These are phyloP conservation scores for Eucalyptus sp. DNA, from an alignment of 345 rosid genomes.

Conservation along the genomic window DNA sequence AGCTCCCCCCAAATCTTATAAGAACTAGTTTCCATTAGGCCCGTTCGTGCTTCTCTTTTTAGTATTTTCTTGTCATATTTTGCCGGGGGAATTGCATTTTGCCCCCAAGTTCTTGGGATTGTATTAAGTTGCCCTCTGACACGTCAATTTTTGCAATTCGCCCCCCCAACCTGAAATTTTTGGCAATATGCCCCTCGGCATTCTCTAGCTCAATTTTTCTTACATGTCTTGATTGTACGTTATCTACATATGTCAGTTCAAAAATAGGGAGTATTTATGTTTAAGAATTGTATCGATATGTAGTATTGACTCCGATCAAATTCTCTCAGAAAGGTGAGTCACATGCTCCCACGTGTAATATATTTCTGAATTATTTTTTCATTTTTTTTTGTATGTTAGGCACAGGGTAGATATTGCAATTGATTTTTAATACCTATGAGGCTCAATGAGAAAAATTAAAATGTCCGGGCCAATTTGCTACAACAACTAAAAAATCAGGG, in stretches of 20 bases:
- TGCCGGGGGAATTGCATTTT: neutral
- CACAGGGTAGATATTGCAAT: rapidly evolving
- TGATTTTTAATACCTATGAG: neutral
- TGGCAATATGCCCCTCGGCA: neutral
- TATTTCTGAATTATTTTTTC: neutral
- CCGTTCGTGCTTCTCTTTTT: neutral
- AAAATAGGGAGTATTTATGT: neutral
- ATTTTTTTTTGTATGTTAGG: neutral
- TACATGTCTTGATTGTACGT: neutral
- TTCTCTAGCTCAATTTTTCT: neutral
- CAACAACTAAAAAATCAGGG: rapidly evolving
- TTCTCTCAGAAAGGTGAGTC: neutral
- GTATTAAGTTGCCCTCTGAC: neutral
- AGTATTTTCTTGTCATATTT: neutral
- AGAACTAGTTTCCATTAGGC: neutral
- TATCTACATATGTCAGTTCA: neutral
- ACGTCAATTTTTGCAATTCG: neutral
- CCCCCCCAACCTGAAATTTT: neutral
- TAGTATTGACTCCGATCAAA: neutral
- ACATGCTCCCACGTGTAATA: neutral
- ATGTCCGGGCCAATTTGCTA: rapidly evolving
- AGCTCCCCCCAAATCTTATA: neutral
- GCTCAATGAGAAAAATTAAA: neutral
- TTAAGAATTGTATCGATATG: neutral
- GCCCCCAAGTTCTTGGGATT: neutral